Percentiles rank a stretch among this genome's conserved stretches.
phyloP scores from a whole-genome alignment of 306 rosid species.

The Amphicarpaea edgeworthii region DNA sequence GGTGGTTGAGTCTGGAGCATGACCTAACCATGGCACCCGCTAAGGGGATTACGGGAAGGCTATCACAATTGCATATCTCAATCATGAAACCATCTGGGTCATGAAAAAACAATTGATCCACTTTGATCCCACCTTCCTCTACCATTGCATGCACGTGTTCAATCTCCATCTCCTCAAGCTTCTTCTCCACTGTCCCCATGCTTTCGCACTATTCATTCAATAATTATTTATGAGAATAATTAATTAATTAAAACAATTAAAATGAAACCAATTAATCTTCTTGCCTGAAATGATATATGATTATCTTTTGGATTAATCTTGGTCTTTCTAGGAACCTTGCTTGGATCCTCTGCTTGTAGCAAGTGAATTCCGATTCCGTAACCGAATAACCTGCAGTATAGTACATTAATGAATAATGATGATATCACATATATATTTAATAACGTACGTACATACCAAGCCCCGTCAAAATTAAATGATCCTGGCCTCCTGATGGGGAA shows the following conservation, averaged over 20 bases:
- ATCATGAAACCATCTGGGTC: constrained; percentile 99
- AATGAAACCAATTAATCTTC: too few relatives aligned
- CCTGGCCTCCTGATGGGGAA: constrained; percentile 89
- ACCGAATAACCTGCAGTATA: constrained; percentile 73
- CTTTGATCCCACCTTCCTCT: constrained; percentile 83
- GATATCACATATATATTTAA: too few relatives aligned
- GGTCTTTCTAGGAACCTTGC: constrained; percentile 59
- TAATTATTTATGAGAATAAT: too few relatives aligned
- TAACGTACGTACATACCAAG: too few relatives aligned
- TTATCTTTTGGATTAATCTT: constrained; percentile 92
- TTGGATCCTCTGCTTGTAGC: constrained; percentile 68
- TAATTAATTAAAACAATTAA: too few relatives aligned
- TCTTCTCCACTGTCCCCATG: constrained; percentile 91
- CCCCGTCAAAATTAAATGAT: constrained; percentile 85
- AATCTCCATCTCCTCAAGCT: constrained; percentile 79
- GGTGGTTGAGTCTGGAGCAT: constrained; percentile 50
- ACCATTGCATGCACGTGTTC: constrained; percentile 65
- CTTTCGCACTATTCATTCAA: constrained; percentile 74
- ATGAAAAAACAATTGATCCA: constrained; percentile 87
- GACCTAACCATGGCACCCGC: constrained; percentile 44
- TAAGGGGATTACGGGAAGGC: constrained; percentile 78
- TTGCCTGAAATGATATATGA: constrained; percentile 92
- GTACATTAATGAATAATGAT: too few relatives aligned
- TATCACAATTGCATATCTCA: constrained; percentile 93
- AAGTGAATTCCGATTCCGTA: constrained; percentile 91